These are phyloP conservation scores for Plasmodium fragile DNA, from an alignment of 169 alveolate species.

Conservation along the genomic window DNA sequence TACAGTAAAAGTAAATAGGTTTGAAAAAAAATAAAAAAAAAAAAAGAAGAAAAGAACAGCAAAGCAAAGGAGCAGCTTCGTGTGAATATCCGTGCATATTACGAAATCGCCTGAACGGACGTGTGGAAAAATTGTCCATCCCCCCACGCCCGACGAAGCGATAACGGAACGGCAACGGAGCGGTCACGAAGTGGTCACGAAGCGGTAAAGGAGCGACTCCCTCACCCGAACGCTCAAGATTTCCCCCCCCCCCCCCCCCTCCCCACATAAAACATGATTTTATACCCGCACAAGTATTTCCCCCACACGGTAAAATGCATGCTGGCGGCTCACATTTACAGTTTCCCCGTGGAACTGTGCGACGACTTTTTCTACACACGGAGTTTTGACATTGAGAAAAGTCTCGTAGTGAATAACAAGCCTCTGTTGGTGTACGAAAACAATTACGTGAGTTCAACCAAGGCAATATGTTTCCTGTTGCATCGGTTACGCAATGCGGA, in stretches of 20 bases:
- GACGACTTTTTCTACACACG: constrained; percentile 59
- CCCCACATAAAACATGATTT: constrained; percentile 1
- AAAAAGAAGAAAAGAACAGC: neutral
- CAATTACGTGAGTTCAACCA: constrained; percentile 48
- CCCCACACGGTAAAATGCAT: constrained; percentile 53
- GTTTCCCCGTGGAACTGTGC: constrained; percentile 36
- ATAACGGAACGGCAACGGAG: too few species aligned
- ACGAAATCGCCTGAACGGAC: neutral
- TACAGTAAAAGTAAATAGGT: neutral
- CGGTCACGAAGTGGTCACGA: neutral
- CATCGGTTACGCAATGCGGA: constrained; percentile 58
- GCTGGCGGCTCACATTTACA: constrained; percentile 73
- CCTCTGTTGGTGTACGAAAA: constrained; percentile 53
- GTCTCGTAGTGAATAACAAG: constrained; percentile 25
- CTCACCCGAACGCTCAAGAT: neutral
- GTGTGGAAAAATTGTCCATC: neutral
- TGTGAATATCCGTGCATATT: neutral
- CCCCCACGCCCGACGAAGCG: neutral
- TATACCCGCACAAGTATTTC: constrained; percentile 58
- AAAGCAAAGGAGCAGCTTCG: neutral
- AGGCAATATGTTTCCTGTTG: constrained; percentile 73
- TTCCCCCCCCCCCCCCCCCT: too few species aligned
- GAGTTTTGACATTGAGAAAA: constrained; percentile 29
- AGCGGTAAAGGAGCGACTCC: neutral
- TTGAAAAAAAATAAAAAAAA: neutral